A percentile compares a stretch with the other conserved stretches of the same genome.
These are phyloP conservation scores for Austroboletus eburneus DNA, from an alignment of 768 basidiomycete species.

Conservation along the genomic window DNA sequence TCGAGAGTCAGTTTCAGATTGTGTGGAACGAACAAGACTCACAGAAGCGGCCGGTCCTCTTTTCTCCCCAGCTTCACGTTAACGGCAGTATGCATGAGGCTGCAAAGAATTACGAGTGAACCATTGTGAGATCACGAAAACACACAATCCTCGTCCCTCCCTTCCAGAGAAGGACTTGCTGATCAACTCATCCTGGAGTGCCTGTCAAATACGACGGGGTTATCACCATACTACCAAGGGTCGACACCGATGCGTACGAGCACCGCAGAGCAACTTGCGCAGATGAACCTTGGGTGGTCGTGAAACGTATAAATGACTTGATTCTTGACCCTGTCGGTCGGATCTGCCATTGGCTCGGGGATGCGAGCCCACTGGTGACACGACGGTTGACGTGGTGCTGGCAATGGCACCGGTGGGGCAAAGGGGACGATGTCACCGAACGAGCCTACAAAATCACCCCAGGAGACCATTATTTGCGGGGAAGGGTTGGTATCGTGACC, in stretches of 20 bases:
- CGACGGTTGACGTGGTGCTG: background rate
- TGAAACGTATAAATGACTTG: slow-evolving; percentile 60
- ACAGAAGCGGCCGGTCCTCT: slow-evolving; percentile 76
- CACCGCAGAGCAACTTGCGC: slow-evolving; percentile 63
- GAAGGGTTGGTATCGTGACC: background rate
- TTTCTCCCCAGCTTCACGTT: slow-evolving; percentile 70
- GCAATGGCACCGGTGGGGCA: background rate
- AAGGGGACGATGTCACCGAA: slow-evolving; percentile 11
- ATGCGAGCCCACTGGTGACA: background rate
- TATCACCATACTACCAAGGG: background rate
- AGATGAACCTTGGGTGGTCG: slow-evolving; percentile 66
- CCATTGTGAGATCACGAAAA: slow-evolving; percentile 13
- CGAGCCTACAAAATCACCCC: slow-evolving; percentile 20
- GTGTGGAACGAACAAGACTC: slow-evolving; percentile 15
- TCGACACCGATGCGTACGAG: slow-evolving; percentile 45
- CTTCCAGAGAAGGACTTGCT: slow-evolving; percentile 83
- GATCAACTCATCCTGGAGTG: slow-evolving; percentile 79
- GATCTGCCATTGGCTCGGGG: slow-evolving; percentile 16
- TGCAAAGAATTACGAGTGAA: slow-evolving; percentile 25
- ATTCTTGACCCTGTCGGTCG: slow-evolving; percentile 43
- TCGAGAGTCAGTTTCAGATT: slow-evolving; percentile 1
- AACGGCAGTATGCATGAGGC: slow-evolving; percentile 72
- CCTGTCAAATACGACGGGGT: slow-evolving; percentile 35
- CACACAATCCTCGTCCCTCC: slow-evolving; percentile 78
- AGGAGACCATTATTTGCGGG: slow-evolving; percentile 14